Evolutionary conservation across 129 eudicot species (phyloP), one percentile per base, ranked within the genome.

Genomic region (Lactuca sativa): DNA sequence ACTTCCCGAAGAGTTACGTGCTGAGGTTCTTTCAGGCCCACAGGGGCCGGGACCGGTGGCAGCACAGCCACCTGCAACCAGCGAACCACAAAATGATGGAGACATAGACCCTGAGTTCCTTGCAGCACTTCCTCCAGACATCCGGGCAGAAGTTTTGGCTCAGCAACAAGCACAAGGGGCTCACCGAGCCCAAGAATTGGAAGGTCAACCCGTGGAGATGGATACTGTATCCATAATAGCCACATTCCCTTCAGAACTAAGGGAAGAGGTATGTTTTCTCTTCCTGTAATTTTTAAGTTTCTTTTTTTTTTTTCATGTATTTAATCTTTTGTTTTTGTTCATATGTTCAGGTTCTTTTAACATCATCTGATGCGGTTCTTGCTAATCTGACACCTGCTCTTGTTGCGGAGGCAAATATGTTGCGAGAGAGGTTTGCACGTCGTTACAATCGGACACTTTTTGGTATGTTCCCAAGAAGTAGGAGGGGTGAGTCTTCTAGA

Each of bases 181-280:
- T 21, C 90, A 93, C 55, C 95, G 92, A 32, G 63, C 97, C 40
- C 99, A 85, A 66, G 97, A 95, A 75, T 72, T 90, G 74, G 97
- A 87, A 72, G 99, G 99, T 33, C 99, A 95, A 74, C 99, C 99
- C 30, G 97, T 95, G 51, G 99, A 95, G 69, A 95, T 95, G 99
- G 99, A 95, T 74, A 87, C 97, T 0, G 99, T 87, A 47, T 95
- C 99, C 9, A 95, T 95, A 72, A 90, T 95, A 59, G 99, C 99
- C 53, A 95, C 99, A 21, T 95, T 95, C 76, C 99, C 99, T 33
- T 83, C 97, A 21, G 99, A 95, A 69, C 49, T 95, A 52, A 77
- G 99, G 55, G 99, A 95, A 74, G 99, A 95, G 99, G 99, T 95
- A 70, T 54, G 16, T 15, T 68, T 34, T 51, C 51, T 15, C 12